phyloP scores from a whole-genome alignment of 2,329 filamentous ascomycete species.

The Blastomyces gilchristii region DNA sequence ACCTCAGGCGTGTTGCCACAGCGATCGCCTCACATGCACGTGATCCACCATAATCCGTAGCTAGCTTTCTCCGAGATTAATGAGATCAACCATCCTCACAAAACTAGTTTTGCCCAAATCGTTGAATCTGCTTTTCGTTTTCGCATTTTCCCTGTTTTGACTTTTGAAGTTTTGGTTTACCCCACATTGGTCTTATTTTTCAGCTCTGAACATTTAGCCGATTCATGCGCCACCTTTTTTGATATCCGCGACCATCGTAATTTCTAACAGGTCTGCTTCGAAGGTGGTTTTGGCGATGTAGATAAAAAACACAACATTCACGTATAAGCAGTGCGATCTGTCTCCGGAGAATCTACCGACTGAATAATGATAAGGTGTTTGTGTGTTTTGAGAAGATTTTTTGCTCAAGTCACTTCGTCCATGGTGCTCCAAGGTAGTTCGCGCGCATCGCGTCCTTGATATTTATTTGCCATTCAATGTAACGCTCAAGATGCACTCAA shows the following conservation, averaged over 20 bases:
- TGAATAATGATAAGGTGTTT: neutral
- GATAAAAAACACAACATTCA: neutral
- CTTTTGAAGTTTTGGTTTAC: neutral
- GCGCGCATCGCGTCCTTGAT: neutral
- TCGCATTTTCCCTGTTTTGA: neutral
- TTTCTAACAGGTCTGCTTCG: neutral
- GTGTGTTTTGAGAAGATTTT: neutral
- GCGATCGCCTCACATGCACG: no score
- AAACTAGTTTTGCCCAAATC: neutral
- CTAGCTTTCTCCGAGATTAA: no score
- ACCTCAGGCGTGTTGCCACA: no score
- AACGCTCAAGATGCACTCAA: neutral
- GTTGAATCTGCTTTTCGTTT: neutral
- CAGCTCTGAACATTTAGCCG: neutral
- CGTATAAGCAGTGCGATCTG: neutral
- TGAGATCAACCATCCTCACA: no score
- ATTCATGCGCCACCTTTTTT: neutral
- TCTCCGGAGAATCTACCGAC: neutral
- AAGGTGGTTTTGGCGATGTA: neutral
- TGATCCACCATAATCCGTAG: no score
- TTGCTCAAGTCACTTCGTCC: neutral
- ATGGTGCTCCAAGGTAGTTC: neutral
- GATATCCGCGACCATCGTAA: neutral
- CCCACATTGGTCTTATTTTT: neutral
- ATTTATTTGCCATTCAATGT: neutral